Percentiles rank a stretch among this genome's conserved stretches.
phyloP scores from a whole-genome alignment of 2,329 filamentous ascomycete species.

The Trichoderma koningii region DNA sequence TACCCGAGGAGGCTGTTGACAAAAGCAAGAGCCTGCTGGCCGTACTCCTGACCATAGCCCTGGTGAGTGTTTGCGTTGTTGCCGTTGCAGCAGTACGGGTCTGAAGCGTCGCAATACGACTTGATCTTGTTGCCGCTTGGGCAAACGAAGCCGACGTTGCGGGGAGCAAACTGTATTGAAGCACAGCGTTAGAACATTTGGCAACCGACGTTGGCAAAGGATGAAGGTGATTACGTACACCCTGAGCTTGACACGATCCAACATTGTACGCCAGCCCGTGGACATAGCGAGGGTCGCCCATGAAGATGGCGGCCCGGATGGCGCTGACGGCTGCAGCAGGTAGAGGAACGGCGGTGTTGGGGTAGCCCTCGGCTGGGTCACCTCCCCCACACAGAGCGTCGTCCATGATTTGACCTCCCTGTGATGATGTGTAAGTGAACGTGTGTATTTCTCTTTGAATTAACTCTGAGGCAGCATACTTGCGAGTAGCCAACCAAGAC shows the following conservation, averaged over 20 bases:
- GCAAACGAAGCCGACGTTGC: conserved; percentile 59
- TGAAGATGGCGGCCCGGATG: conserved; percentile 66
- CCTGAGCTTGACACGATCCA: conserved; percentile 45
- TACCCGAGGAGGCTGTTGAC: conserved; percentile 48
- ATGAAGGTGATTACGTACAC: conserved; percentile 51
- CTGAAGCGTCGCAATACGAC: conserved; percentile 65
- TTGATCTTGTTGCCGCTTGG: conserved; percentile 56
- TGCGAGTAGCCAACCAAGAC: conserved; percentile 65
- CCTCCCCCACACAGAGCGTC: conserved; percentile 64
- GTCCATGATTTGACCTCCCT: conserved; percentile 64
- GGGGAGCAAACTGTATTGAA: conserved; percentile 57
- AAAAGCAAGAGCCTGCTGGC: conserved; percentile 59
- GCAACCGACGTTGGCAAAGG: too few species aligned
- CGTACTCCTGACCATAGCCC: conserved; percentile 65
- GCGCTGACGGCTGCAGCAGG: conserved; percentile 51
- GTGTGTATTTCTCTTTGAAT: not conserved
- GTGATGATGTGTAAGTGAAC: not conserved
- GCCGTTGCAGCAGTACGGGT: conserved; percentile 69
- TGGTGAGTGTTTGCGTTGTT: conserved; percentile 62
- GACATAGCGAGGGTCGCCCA: conserved; percentile 63
- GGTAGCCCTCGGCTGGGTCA: conserved; percentile 49
- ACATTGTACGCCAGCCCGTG: conserved; percentile 60
- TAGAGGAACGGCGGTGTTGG: conserved; percentile 47
- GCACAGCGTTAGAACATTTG: not conserved
- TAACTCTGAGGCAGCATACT: conserved; percentile 38